phyloP scores from a whole-genome alignment of 352 stramenopile species.

The Plasmopara halstedii region DNA sequence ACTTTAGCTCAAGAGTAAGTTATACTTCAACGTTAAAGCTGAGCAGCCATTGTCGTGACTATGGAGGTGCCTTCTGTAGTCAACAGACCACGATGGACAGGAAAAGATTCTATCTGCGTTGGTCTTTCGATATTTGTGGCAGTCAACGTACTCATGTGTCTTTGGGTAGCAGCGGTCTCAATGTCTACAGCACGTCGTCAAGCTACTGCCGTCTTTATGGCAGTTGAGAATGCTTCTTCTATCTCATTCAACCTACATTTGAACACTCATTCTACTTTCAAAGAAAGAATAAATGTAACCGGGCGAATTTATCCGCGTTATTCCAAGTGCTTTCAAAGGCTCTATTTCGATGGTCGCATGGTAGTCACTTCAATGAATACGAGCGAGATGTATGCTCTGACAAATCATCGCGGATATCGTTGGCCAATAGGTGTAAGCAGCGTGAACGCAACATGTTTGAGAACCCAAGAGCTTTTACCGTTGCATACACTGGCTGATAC shows the following conservation, averaged over 20 bases:
- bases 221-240: slow-evolving; percentile 15
- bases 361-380: slow-evolving; percentile 9
- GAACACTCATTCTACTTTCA: slow-evolving; percentile 3
- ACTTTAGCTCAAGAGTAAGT: too few relatives aligned
- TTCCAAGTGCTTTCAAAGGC: slow-evolving; percentile 28
- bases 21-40: too few relatives aligned
- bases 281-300: slow-evolving; percentile 11
- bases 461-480: slow-evolving; percentile 26
- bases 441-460: slow-evolving; percentile 24
- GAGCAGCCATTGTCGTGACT: too few relatives aligned
- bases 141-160: slow-evolving; percentile 25
- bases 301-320: slow-evolving; percentile 19
- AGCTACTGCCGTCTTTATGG: slow-evolving; percentile 14
- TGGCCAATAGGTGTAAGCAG: slow-evolving; percentile 1
- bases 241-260: slow-evolving; percentile 32
- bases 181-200: slow-evolving; percentile 15
- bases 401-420: slow-evolving; percentile 33
- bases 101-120: slow-evolving; percentile 9
- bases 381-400: slow-evolving; percentile 26
- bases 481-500: slow-evolving; percentile 30
- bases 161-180: slow-evolving; percentile 18
- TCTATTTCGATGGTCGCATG: slow-evolving; percentile 37
- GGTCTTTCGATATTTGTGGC: slow-evolving; percentile 18
- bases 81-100: slow-evolving; percentile 13
- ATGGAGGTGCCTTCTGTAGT: slow-evolving; percentile 10